A percentile compares a stretch with the other conserved stretches of the same genome.
Evolutionary conservation across 129 eudicot genomes (phyloP).

Genomic region (Chrysanthemum seticuspe): DNA sequence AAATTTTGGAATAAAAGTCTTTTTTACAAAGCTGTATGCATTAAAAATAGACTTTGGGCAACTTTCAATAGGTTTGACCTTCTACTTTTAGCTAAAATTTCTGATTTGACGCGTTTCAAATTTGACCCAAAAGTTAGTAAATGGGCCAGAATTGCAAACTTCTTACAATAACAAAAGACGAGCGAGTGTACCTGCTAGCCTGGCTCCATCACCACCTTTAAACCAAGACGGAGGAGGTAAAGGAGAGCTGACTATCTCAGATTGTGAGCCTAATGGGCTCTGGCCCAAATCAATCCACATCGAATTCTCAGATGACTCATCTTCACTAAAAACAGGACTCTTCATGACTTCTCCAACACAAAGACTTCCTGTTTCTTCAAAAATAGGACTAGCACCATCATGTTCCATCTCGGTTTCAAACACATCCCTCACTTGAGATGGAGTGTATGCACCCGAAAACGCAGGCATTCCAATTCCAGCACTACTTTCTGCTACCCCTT

Average conservation of each 20-base stretch:
- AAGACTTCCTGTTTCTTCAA: constrained; percentile 33
- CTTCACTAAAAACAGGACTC: constrained; percentile 46
- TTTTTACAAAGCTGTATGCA: no score
- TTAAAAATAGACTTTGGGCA: no score
- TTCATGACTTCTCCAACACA: constrained; percentile 43
- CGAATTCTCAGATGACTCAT: constrained; percentile 40
- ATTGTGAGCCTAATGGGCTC: constrained; percentile 42
- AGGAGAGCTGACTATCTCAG: constrained; percentile 32
- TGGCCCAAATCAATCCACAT: constrained; percentile 50
- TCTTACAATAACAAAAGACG: not conserved
- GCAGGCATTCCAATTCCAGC: constrained; percentile 33
- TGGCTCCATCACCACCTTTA: constrained; percentile 1
- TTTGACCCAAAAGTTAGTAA: not conserved
- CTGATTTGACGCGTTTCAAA: not conserved
- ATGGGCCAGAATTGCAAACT: no score
- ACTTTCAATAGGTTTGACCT: no score
- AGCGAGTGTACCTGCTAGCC: constrained; percentile 15
- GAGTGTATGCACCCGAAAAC: constrained; percentile 42
- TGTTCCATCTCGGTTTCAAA: constrained; percentile 45
- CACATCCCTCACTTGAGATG: constrained; percentile 45
- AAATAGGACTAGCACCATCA: constrained; percentile 37
- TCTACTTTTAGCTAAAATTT: not conserved
- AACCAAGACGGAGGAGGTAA: constrained; percentile 39
- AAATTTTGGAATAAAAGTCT: no score
- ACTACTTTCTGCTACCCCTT: constrained; percentile 24